Evolutionary conservation across 78 protist species (phyloP), one percentile per base, ranked within the genome.

Genomic region (Dictyostelium capitatum): DNA sequence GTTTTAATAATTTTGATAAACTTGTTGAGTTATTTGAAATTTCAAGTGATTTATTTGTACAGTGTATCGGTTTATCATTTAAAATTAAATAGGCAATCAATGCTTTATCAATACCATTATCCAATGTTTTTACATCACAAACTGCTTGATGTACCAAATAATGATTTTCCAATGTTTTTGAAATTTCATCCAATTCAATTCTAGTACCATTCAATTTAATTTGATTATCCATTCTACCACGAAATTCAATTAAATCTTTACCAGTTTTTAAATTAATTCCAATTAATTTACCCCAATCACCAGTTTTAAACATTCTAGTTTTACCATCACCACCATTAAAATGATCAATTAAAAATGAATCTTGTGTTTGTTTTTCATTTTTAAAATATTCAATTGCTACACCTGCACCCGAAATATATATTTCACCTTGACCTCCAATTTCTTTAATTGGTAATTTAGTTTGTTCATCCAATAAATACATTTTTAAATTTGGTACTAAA

Each of bases 211-310:
- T 50, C 9, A 89, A 30, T 37, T 89, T 89, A 2, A 89, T 47
- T 79, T 89, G 94, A 30, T 81, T 89, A 30, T 89, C 94, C 2
- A 82, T 89, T 64, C 94, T 80, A 59, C 94, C 94, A 56, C 81
- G 53, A 65, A 89, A 89, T 64, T 89, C 85, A 8, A 89, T 89
- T 15, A 43, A 32, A 5, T 67, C 50, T 32, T 67, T 67, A 15
- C 47, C 47, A 30, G 9, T 43, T 20, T 23, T 32, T 79, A 23
- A 15, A 48, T 81, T 41, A n/a, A 73, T 46, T 7, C 41, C 28
- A 11, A 73, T 19, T 9, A 89, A 4, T 47, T 28, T 37, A 43
- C 94, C 94, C 89, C 89, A 81, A 30, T 89, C 94, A 28, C 94
- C 94, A 8, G 94, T 89, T 57, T 56, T 82, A 47, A 72, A 89